Evolutionary conservation across 176 grass and related monocot genomes (phyloP).

Genomic region (Secale cereale): DNA sequence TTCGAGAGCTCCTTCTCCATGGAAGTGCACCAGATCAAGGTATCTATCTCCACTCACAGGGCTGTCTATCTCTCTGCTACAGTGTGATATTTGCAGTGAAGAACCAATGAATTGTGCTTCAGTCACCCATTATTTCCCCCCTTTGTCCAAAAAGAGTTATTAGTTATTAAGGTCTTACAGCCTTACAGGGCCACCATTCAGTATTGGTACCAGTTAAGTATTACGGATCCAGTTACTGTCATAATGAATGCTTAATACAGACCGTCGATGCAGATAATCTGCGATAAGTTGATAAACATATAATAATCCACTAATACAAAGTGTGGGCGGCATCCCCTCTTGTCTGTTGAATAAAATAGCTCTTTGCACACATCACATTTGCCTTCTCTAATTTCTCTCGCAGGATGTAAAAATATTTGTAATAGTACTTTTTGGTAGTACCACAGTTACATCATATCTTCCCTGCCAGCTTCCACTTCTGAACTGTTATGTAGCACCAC

Average conservation of each 20-base stretch:
- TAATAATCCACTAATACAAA: not conserved
- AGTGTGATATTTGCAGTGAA: too few species aligned
- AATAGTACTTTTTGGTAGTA: not conserved
- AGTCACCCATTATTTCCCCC: not conserved
- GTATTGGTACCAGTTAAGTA: not conserved
- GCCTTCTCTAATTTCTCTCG: not conserved
- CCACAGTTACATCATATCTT: not conserved
- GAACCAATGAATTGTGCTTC: not conserved
- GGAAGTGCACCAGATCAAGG: slow-evolving; percentile 99
- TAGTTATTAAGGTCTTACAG: not conserved
- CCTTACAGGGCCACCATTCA: not conserved
- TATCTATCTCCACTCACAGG: not conserved
- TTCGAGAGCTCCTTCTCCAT: slow-evolving; percentile 96
- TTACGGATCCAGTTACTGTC: not conserved
- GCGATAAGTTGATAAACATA: too few species aligned
- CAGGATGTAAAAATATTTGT: not conserved
- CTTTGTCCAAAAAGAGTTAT: not conserved
- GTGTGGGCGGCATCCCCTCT: too few species aligned
- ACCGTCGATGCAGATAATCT: too few species aligned
- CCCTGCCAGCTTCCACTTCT: not conserved
- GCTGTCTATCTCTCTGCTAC: not conserved
- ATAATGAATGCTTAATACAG: not conserved
- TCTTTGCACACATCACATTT: not conserved
- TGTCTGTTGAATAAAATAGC: not conserved
- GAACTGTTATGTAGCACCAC: not conserved